These are phyloP conservation scores for Fusarium nematophilum DNA, from an alignment of 2,329 filamentous ascomycete species.

Conservation along the genomic window DNA sequence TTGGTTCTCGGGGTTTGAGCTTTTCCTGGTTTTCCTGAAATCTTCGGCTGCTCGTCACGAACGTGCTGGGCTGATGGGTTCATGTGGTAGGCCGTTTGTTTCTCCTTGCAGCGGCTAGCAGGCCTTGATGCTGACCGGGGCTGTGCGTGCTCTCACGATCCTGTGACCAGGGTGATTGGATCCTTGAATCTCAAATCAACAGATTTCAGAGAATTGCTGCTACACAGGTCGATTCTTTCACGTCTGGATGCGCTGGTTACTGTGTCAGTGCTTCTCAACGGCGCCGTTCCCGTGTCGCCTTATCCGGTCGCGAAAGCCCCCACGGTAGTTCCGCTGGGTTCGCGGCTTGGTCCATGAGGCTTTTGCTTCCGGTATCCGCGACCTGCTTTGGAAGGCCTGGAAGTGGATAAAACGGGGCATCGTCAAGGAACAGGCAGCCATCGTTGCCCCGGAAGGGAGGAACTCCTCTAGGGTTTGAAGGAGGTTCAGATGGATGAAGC, in stretches of 20 bases:
- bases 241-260: slow-evolving; percentile 1
- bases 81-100: slow-evolving; percentile 14
- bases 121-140: slow-evolving; percentile 12
- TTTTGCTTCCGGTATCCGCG: slow-evolving; percentile 9
- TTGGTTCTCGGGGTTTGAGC: slow-evolving; percentile 18
- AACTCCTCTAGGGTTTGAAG: not conserved
- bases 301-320: slow-evolving; percentile 1
- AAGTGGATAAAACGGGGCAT: slow-evolving; percentile 10
- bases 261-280: not conserved
- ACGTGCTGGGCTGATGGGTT: not conserved
- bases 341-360: slow-evolving; percentile 1
- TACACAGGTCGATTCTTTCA: not conserved
- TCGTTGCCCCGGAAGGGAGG: not conserved
- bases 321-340: slow-evolving; percentile 2
- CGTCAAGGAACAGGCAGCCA: not conserved
- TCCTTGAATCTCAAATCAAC: slow-evolving; percentile 16
- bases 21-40: slow-evolving; percentile 3
- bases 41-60: not conserved
- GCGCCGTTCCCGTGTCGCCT: slow-evolving; percentile 1
- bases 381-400: slow-evolving; percentile 9
- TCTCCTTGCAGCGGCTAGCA: slow-evolving; percentile 33
- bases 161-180: slow-evolving; percentile 28
- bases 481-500: slow-evolving; percentile 13
- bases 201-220: slow-evolving; percentile 6
- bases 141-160: slow-evolving; percentile 22